Evolutionary conservation across 371 early-diverging fungal genomes (phyloP).

Genomic region (Mucor sp.): DNA sequence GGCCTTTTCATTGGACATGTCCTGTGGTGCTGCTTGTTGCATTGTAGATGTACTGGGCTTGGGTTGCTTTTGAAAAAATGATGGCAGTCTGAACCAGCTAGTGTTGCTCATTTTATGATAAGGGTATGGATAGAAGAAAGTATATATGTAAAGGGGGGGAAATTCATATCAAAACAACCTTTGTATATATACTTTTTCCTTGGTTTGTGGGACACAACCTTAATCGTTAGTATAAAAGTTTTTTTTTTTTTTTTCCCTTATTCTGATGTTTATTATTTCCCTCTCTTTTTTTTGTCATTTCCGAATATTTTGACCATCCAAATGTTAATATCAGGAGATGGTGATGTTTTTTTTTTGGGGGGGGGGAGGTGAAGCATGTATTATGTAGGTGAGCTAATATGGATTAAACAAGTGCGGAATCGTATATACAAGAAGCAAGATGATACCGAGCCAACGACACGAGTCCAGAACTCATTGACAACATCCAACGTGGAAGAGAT

Average conservation of each 20-base stretch:
- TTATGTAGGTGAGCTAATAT: not conserved
- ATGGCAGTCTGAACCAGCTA: not conserved
- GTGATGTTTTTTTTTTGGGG: too few species aligned
- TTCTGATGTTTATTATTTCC: not conserved
- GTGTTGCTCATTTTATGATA: not conserved
- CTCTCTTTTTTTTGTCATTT: not conserved
- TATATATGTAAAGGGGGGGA: not conserved
- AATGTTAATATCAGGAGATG: not conserved
- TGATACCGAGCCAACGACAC: not conserved
- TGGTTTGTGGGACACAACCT: not conserved
- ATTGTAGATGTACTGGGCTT: not conserved
- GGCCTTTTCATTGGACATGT: not conserved
- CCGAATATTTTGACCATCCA: not conserved
- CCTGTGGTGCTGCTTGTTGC: not conserved
- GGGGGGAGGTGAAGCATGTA: not conserved
- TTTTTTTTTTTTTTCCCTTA: not conserved
- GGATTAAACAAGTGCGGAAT: not conserved
- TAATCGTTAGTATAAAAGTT: constrained; percentile 1
- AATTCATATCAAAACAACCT: not conserved
- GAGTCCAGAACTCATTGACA: not conserved
- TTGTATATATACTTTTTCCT: not conserved
- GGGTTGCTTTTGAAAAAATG: not conserved
- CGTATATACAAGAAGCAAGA: not conserved
- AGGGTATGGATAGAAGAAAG: not conserved
- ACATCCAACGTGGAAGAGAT: not conserved